Base-by-base conservation (phyloP, 163 green algal genomes). In the Scenedesmus sp. region DNA sequence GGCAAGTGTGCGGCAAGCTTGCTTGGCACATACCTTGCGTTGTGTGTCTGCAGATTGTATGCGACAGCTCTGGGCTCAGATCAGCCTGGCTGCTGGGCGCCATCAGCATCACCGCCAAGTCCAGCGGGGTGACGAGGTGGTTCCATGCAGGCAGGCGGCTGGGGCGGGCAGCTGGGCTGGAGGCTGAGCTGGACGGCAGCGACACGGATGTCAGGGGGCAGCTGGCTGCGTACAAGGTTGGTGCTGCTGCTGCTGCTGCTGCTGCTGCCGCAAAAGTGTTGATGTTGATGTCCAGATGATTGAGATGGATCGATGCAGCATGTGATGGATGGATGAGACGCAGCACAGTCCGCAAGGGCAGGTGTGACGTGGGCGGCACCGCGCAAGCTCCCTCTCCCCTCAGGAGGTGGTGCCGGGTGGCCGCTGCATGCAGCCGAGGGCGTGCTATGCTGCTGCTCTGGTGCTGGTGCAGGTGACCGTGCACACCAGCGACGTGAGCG, bases 381-480 rank as follows among this genome's bases (percentile, higher is more conserved):
- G n/a, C n/a, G n/a, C n/a, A n/a, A n/a, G n/a, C n/a, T n/a, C n/a
- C n/a, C n/a, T n/a, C n/a, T n/a, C n/a, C n/a, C n/a, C n/a, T n/a
- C n/a, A n/a, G n/a, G n/a, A n/a, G n/a, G n/a, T n/a, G n/a, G n/a
- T n/a, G n/a, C n/a, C n/a, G n/a, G n/a, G n/a, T n/a, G n/a, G n/a
- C n/a, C n/a, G n/a, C n/a, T n/a, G n/a, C n/a, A n/a, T n/a, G n/a
- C n/a, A n/a, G n/a, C n/a, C 49, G 49, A 12, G 15, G 15, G 13
- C 49, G 15, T 13, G 2, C 24, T 20, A 43, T 85, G 24, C 79
- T 85, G 79, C 30, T 65, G 79, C 7, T n/a, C 15, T 51, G 81
- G 10, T 70, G 46, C 51, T 18, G 49, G 24, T 46, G 53, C 92
- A 94, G 93, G 81, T 95, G 73, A 88, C 92, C 33, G 81, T 85